Evolutionary conservation across 495 filamentous ascomycete species (phyloP), one percentile per base, ranked within the genome.

Genomic region (Lepraria neglecta): DNA sequence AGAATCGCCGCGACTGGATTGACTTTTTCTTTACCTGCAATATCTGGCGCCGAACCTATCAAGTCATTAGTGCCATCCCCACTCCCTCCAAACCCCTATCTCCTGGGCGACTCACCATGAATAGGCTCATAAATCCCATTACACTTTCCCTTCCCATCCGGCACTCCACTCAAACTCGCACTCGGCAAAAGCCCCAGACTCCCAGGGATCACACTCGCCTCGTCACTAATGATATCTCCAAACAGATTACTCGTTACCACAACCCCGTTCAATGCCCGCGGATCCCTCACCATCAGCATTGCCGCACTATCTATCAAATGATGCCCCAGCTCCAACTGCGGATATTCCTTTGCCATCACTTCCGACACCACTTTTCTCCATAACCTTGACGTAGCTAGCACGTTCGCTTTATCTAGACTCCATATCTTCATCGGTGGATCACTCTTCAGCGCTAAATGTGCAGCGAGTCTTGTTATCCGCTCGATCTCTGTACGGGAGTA

Each of bases 271-370:
- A 98, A 79, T 56, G 88, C 84, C 27, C 89, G 78, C 27, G 94
- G 94, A 71, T 92, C 89, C 85, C 96, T 96, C 56, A 98, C 82
- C 90, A 97, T 92, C 65, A 97, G 73, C 92, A 98, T 97, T 56
- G 94, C 92, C 21, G 92, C 94, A 59, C 84, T 88, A 76, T 98
- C 94, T 70, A 98, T 97, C 44, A 98, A 80, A 70, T 98, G 92
- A 74, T 97, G 92, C 61, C 83, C 82, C 44, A 95, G 70, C 77
- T 88, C 82, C 24, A 98, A 75, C 72, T 90, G 82, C 35, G 94
- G 94, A 76, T 92, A 98, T 78, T 98, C 94, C 58, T 87, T 87
- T 24, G 74, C 80, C 66, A 82, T 78, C 62, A 95, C 77, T 77
- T 95, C 88, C 44, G 83, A 83, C 24, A 96, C 87, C 4, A 87